phyloP scores from a whole-genome alignment of 2,329 filamentous ascomycete species.

The Aspergillus costaricaensis region DNA sequence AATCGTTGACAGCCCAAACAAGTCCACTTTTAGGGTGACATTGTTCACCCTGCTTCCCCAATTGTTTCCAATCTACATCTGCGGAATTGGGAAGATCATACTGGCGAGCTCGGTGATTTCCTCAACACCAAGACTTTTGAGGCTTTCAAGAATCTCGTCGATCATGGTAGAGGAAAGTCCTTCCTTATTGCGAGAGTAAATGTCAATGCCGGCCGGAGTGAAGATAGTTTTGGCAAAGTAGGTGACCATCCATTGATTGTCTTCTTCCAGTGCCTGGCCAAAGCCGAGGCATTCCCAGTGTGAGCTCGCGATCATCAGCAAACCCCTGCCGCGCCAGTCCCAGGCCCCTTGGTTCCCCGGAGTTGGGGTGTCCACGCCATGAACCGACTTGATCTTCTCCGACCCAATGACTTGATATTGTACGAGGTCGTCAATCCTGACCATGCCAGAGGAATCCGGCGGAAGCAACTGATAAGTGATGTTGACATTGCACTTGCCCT shows the following conservation, averaged over 20 bases:
- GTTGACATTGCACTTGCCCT: conserved; percentile 14
- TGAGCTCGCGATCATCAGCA: conserved; percentile 12
- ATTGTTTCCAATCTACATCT: neutral
- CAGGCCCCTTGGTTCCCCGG: conserved; percentile 11
- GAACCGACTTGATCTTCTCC: conserved; percentile 10
- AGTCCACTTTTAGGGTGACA: neutral
- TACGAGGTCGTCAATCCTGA: conserved; percentile 7
- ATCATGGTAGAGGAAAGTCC: conserved; percentile 1
- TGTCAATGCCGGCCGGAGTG: conserved; percentile 14
- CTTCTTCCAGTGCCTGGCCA: conserved; percentile 3
- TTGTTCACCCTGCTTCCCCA: neutral
- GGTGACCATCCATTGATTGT: conserved; percentile 9
- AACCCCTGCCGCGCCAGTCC: conserved; percentile 16
- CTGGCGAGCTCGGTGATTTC: conserved; percentile 7
- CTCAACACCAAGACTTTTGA: neutral
- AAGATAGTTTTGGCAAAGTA: conserved; percentile 14
- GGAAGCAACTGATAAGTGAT: conserved; percentile 12
- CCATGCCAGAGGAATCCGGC: neutral
- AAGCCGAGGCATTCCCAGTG: conserved; percentile 15
- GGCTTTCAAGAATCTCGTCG: conserved; percentile 9
- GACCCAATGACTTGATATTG: conserved; percentile 10
- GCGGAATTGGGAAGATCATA: conserved; percentile 8
- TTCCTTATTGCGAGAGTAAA: conserved; percentile 9
- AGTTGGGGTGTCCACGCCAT: conserved; percentile 10
- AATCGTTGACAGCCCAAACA: neutral